Conservation (phyloP, 2,329 filamentous ascomycete genomes). For the Teratosphaeria pseudoeucalypti region DNA sequence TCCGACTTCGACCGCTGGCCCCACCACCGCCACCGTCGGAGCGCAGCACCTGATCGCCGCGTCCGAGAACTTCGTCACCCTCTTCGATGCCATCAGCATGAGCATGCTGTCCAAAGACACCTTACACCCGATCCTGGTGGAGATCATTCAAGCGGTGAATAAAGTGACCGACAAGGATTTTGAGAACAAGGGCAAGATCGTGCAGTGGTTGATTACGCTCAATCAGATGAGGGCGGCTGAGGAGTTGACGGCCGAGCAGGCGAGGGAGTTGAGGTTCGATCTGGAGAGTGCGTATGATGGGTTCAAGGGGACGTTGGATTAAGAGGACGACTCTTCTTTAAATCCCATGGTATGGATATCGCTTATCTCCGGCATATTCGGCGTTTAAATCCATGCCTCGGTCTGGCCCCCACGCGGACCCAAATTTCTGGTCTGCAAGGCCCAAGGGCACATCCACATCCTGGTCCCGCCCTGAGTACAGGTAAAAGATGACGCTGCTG, state of each 20-base stretch:
- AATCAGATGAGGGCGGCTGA: slow-evolving; percentile 98
- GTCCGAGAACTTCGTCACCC: slow-evolving; percentile 97
- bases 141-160: slow-evolving; percentile 95
- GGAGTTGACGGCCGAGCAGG: slow-evolving; percentile 77
- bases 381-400: background rate
- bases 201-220: slow-evolving; percentile 93
- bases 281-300: slow-evolving; percentile 91
- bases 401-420: background rate
- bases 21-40: slow-evolving; percentile 38
- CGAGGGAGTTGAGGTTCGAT: slow-evolving; percentile 79
- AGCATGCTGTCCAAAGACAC: slow-evolving; percentile 91
- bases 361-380: background rate
- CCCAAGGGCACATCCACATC: background rate
- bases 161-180: slow-evolving; percentile 94
- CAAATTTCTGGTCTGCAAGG: background rate
- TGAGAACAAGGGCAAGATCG: slow-evolving; percentile 90
- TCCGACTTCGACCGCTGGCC: slow-evolving; percentile 22
- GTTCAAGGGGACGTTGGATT: slow-evolving; percentile 66
- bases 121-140: slow-evolving; percentile 85
- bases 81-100: slow-evolving; percentile 86
- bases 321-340: background rate
- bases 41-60: slow-evolving; percentile 68
- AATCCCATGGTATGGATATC: background rate
- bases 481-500: background rate
- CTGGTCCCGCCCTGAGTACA: background rate